Base-by-base conservation (phyloP, 2,329 filamentous ascomycete genomes). In the Paramyrothecium sp. region DNA sequence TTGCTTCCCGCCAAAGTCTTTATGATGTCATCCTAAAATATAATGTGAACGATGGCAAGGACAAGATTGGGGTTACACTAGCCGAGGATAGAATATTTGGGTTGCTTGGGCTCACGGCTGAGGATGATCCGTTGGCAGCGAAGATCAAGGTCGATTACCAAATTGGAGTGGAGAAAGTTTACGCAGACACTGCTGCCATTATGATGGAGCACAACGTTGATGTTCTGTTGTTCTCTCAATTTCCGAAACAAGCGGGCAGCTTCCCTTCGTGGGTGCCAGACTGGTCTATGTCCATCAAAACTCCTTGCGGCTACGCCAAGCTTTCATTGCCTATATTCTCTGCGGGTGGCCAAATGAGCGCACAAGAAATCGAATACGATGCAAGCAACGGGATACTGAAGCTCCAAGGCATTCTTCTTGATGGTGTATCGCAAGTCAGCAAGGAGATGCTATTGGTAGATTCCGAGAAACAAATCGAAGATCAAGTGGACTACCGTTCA, bases 191-290 rank as follows among this genome's bases (percentile, higher is more conserved):
- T 20, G 41, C 61, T 0, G 63, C 67, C 21, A 53, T 63, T 8
- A 58, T 71, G 16, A 49, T 67, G 7, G 54, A 55, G 21, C 56
- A 65, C 2, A 67, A 63, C 33, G 33, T 64, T 5, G 71, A 73
- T 54, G 49, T 67, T 2, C 56, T 74, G 7, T 59, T 71, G 7
- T 73, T 67, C 52, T 65, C 63, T 7, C 71, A 73, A 56, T 60
- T 62, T 7, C 65, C 66, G 2, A 68, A 67, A 20, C 22, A 57
- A 23, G 7, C 3, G n/a, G 20, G 5, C n/a, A 47, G 12, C 49
- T 73, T 19, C 71, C 71, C 2, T 30, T 71, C 70, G 2, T 74
- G 71, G 71, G 69, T 68, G 3, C 69, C 71, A 7, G 71, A 74
- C 57, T 73, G 71, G 71, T 63, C 67, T 1, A 67, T 67, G 66